Evolutionary conservation across 2,329 filamentous ascomycete genomes (phyloP).

Genomic region (Colletotrichum sp.): DNA sequence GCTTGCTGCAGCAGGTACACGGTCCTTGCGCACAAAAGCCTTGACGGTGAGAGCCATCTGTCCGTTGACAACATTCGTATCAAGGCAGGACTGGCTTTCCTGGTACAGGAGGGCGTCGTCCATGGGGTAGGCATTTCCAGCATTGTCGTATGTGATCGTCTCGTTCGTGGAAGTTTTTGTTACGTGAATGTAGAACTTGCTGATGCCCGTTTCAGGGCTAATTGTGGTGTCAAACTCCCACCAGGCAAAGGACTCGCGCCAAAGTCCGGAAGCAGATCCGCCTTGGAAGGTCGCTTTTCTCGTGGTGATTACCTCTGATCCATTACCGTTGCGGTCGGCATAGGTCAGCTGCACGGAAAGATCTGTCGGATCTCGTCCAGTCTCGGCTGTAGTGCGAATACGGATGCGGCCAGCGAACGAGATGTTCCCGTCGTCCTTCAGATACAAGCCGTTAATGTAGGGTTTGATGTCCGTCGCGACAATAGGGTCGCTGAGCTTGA

Average conservation of each 20-base stretch:
- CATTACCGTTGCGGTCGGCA: conserved; percentile 23
- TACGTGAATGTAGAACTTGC: conserved; percentile 25
- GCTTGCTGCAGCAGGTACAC: background rate
- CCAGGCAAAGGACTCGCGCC: conserved; percentile 21
- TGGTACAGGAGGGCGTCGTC: conserved; percentile 23
- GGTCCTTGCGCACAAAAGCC: conserved; percentile 5
- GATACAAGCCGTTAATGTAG: conserved; percentile 28
- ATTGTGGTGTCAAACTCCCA: conserved; percentile 25
- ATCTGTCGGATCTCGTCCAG: conserved; percentile 24
- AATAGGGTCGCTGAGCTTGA: conserved; percentile 32
- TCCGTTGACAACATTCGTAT: background rate
- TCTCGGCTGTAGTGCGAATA: conserved; percentile 18
- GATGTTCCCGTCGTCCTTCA: conserved; percentile 29
- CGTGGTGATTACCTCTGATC: background rate
- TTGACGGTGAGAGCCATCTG: background rate
- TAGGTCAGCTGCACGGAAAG: conserved; percentile 26
- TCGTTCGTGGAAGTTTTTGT: conserved; percentile 22
- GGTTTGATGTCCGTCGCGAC: conserved; percentile 35
- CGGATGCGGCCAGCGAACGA: conserved; percentile 28
- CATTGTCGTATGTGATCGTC: conserved; percentile 22
- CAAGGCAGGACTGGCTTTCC: conserved; percentile 20
- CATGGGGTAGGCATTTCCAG: conserved; percentile 23
- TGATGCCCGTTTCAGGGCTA: conserved; percentile 24
- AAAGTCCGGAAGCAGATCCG: conserved; percentile 21
- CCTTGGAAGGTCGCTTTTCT: conserved; percentile 20